Evolutionary conservation across 164 flowering plant species (phyloP), one percentile per base, ranked within the genome.

Genomic region (Santalum album): DNA sequence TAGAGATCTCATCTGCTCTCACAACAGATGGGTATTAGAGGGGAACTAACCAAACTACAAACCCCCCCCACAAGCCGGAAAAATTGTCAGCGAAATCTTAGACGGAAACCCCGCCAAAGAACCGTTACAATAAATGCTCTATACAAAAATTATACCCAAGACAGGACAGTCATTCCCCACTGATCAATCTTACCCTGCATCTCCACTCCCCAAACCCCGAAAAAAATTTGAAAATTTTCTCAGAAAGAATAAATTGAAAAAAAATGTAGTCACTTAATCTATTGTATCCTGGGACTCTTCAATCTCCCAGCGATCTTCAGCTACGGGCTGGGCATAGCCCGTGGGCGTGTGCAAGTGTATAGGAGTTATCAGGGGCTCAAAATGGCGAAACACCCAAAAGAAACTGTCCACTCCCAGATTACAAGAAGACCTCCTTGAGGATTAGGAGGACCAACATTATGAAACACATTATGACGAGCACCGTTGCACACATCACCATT

Each of bases 401-500:
- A 12, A 39, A 43, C 12, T 11, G 4, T 18, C 16, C 14, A 16
- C 16, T 38, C 16, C 20, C 45, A 22, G 18, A 24, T 84, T 74
- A 85, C 22, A 84, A 82, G 2, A 89, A 16, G 57, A 82, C 80
- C 57, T 67, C 68, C 81, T 92, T 92, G 55, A 92, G 77, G 59
- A 92, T 61, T 32, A 92, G 65, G 49, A 92, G 90, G 26, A 86
- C 78, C 69, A 89, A 51, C 99, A 92, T 85, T 51, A 87, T 53
- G 34, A 81, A 79, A 75, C 99, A 92, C 96, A 89, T 80, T 26
- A 92, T 78, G 17, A 90, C 70, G 18, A 92, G 95, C 32, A 84
- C 75, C 6, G 91, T 70, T 1, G 82, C 99, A 23, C 99, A 92
- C 84, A 39, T 85, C 45, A 90, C 95, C 96, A 89, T 87, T 21